These are phyloP conservation scores for Sicyos edulis DNA, from an alignment of 306 rosid genomes.

Conservation along the genomic window DNA sequence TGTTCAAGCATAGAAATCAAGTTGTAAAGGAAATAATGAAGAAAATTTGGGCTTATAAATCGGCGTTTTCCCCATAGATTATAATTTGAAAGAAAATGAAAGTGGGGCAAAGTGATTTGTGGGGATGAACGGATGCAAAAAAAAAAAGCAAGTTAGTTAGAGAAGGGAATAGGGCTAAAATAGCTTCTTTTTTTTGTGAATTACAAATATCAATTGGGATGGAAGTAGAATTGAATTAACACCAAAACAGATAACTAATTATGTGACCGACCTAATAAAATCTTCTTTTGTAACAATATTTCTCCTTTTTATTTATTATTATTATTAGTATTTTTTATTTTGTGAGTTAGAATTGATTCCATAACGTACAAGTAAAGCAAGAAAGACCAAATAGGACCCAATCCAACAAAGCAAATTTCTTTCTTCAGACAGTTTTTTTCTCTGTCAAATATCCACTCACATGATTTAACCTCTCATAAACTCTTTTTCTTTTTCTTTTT, in stretches of 20 bases:
- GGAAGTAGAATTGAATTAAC: too few relatives aligned
- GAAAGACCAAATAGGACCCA: conserved; percentile 34
- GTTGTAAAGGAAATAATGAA: neutral
- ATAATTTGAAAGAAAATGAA: neutral
- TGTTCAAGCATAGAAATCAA: too few relatives aligned
- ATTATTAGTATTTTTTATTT: neutral
- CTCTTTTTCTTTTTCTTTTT: too few relatives aligned
- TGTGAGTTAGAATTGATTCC: conserved; percentile 16
- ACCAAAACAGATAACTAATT: too few relatives aligned
- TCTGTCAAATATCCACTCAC: conserved; percentile 16
- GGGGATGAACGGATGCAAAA: neutral
- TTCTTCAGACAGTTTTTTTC: neutral
- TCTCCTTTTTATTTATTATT: neutral
- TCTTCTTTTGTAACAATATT: conserved; percentile 6
- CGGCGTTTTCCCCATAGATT: too few relatives aligned
- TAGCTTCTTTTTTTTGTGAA: too few relatives aligned
- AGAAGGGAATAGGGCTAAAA: conserved; percentile 6
- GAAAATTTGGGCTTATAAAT: too few relatives aligned
- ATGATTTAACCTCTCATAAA: conserved; percentile 9
- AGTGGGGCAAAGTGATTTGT: conserved; percentile 16
- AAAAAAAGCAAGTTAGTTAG: conserved; percentile 6
- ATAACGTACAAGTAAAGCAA: conserved; percentile 9
- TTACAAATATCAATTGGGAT: too few relatives aligned
- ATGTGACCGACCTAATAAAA: too few relatives aligned
- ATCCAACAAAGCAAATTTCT: conserved; percentile 32